Evolutionary conservation across 306 rosid genomes (phyloP).

Genomic region (Begonia peltatifolia): DNA sequence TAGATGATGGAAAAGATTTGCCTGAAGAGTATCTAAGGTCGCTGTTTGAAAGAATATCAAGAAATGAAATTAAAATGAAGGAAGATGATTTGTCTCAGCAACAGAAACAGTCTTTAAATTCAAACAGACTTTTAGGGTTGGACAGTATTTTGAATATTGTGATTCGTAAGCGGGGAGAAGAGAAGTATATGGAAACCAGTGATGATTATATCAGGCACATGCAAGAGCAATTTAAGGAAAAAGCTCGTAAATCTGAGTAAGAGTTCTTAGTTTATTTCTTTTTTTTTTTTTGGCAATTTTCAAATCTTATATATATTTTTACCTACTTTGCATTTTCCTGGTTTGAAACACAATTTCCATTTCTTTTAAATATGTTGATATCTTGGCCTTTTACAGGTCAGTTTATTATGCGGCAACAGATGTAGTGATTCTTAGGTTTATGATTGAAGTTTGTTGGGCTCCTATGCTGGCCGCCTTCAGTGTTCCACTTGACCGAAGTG

Average conservation of each 20-base stretch:
- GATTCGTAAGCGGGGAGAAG: constrained; percentile 60
- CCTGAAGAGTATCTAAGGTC: constrained; percentile 82
- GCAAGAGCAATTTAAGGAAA: constrained; percentile 97
- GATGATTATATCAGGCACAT: constrained; percentile 89
- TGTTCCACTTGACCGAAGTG: constrained; percentile 96
- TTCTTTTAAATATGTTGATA: neutral
- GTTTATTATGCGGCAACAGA: constrained; percentile 94
- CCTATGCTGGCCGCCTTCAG: constrained; percentile 99
- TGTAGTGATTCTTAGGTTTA: constrained; percentile 82
- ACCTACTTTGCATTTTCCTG: neutral
- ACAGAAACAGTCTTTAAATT: constrained; percentile 63
- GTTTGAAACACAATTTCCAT: neutral
- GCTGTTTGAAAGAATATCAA: constrained; percentile 73
- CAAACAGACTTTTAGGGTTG: constrained; percentile 76
- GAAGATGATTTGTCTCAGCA: constrained; percentile 63
- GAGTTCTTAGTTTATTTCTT: constrained; percentile 15
- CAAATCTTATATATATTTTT: neutral
- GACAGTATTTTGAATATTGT: constrained; percentile 89
- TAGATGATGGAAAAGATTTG: constrained; percentile 98
- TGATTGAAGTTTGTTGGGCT: constrained; percentile 99
- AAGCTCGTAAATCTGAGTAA: constrained; percentile 96
- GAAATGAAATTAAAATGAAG: constrained; percentile 96
- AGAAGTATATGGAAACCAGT: constrained; percentile 73
- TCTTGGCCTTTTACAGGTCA: constrained; percentile 49
- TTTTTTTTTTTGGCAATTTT: neutral